Evolutionary conservation across 2,329 filamentous ascomycete species (phyloP), one percentile per base, ranked within the genome.

Genomic region (Myriosclerotinia duriaeana): DNA sequence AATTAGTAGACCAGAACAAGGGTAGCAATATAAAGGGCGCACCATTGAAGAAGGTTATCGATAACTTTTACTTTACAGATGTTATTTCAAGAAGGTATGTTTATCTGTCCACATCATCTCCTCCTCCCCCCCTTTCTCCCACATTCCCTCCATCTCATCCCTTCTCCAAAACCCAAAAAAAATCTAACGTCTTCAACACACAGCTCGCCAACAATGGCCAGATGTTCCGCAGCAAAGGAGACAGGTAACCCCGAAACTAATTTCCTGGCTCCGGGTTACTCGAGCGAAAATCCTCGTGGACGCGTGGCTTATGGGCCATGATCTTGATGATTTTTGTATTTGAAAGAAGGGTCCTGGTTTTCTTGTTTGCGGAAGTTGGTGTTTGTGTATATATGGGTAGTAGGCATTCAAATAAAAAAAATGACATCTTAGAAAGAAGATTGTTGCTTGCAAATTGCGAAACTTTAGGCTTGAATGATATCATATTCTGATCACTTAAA

Each of bases 51-150:
- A 91, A 91, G 80, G 87, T 90, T 66, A 92, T 99, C 74, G 89
- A 97, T 75, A 92, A 99, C 83, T 99, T 99, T 80, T 99, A 93
- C 83, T 97, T 98, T 80, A 99, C 95, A 78, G 94, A 99, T 80
- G 88, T 89, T 67, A 97, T 99, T 79, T 96, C 93, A 50, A 89
- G 95, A 85, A 97, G 92, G 92, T 95, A 82, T 79, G 87, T 55
- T 5, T 11, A 60, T 26, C 12, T 12, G 5, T 9, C 26, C 14
- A 3, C 2, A 17, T 20, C 20, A 2, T 2, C 8, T 12, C 4
- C 2, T 15, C 12, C 9, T 15, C 20, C 17, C 5, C 20, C 2
- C 14, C 34, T 9, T 20, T 17, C 34, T 60, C 53, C 5, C n/a
- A 12, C 11, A 30, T 55, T 11, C 17, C 20, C 65, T 58, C 22